A percentile compares a stretch with the other conserved stretches of the same genome.
phyloP scores from a whole-genome alignment of 1,284 basidiomycete species.

The Gomphus bonarii region DNA sequence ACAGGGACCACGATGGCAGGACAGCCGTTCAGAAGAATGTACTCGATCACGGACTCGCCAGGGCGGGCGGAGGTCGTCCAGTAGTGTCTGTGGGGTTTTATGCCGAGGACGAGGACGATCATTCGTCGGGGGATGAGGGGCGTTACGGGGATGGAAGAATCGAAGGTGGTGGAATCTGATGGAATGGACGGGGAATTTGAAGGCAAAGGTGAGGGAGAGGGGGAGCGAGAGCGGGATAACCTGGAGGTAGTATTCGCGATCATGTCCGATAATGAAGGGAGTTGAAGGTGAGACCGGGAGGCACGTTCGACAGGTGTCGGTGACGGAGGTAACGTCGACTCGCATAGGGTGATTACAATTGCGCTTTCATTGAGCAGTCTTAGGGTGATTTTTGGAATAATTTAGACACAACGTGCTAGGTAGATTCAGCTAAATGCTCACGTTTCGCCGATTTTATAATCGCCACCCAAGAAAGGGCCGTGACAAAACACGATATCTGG shows the following conservation, averaged over 20 bases:
- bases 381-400: background rate
- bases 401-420: background rate
- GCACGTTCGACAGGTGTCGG: background rate
- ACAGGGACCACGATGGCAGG: slow-evolving; percentile 49
- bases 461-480: slow-evolving; percentile 50
- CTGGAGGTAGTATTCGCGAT: slow-evolving; percentile 8
- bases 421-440: background rate
- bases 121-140: slow-evolving; percentile 39
- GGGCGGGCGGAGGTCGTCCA: slow-evolving; percentile 54
- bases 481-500: slow-evolving; percentile 60
- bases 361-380: slow-evolving; percentile 42
- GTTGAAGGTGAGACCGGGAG: background rate
- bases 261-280: slow-evolving; percentile 11
- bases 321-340: slow-evolving; percentile 19
- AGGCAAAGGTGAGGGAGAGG: slow-evolving; percentile 14
- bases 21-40: slow-evolving; percentile 50
- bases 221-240: slow-evolving; percentile 11
- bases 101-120: slow-evolving; percentile 41
- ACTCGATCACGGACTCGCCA: slow-evolving; percentile 50
- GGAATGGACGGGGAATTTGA: slow-evolving; percentile 10
- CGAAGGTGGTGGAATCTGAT: slow-evolving; percentile 41
- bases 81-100: slow-evolving; percentile 47
- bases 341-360: slow-evolving; percentile 37
- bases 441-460: slow-evolving; percentile 49
- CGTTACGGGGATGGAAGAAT: slow-evolving; percentile 32